Percentiles rank a stretch among this genome's conserved stretches.
Evolutionary conservation across 495 filamentous ascomycete genomes (phyloP).

Genomic region (Neurospora sp.): DNA sequence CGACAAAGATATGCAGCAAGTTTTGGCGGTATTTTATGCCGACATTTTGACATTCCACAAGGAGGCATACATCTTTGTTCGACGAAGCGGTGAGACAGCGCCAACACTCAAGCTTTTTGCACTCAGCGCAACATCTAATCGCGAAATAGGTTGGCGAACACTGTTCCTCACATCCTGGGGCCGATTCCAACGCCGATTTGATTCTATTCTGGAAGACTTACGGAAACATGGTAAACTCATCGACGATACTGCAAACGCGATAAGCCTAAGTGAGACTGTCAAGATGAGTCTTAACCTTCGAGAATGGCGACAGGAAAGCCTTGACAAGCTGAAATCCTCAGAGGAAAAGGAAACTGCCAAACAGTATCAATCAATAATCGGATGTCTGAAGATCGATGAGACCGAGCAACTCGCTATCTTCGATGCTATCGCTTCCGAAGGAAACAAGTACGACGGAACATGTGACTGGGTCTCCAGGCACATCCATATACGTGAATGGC

Average conservation of each 20-base stretch:
- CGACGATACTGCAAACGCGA: constrained; percentile 25
- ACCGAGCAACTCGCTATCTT: constrained; percentile 18
- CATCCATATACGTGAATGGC: constrained; percentile 15
- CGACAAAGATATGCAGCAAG: constrained; percentile 27
- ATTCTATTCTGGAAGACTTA: constrained; percentile 28
- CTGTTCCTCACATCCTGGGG: constrained; percentile 35
- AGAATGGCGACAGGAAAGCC: constrained; percentile 12
- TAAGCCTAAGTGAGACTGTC: constrained; percentile 11
- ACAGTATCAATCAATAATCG: constrained; percentile 15
- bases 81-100: constrained; percentile 23
- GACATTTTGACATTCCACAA: constrained; percentile 38
- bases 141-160: constrained; percentile 29
- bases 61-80: constrained; percentile 36
- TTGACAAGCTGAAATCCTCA: constrained; percentile 7
- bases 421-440: constrained; percentile 11
- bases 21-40: constrained; percentile 30
- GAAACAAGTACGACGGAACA: constrained; percentile 13
- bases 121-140: neutral
- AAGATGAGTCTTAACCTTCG: constrained; percentile 11
- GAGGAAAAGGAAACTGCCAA: constrained; percentile 13
- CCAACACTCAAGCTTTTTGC: neutral
- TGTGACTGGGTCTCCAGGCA: constrained; percentile 22
- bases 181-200: constrained; percentile 26
- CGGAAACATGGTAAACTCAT: constrained; percentile 26
- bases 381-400: constrained; percentile 21